Conservation (phyloP, 2,329 filamentous ascomycete species). For the Fusarium bulbicola region DNA sequence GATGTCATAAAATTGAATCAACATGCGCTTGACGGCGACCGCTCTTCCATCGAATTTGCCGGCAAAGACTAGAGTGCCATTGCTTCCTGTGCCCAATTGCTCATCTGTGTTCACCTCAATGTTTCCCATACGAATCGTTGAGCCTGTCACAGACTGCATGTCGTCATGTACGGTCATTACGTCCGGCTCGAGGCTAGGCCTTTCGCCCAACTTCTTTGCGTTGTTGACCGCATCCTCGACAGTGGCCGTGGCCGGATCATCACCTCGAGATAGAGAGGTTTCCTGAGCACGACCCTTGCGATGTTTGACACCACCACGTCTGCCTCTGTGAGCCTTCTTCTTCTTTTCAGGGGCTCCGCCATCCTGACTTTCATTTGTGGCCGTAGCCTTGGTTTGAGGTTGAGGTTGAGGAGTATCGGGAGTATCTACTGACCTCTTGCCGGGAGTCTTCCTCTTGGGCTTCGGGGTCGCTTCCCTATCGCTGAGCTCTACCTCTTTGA, state of each 20-base stretch:
- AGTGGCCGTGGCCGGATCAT: conserved; percentile 54
- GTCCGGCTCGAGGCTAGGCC: conserved; percentile 67
- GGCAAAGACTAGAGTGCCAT: conserved; percentile 95
- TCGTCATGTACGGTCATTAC: conserved; percentile 66
- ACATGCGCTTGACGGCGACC: conserved; percentile 96
- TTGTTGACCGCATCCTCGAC: conserved; percentile 71
- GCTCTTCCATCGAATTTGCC: conserved; percentile 94
- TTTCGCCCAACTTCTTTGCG: conserved; percentile 66
- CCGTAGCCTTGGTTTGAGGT: neutral
- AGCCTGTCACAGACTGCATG: conserved; percentile 67
- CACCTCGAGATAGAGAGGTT: conserved; percentile 59
- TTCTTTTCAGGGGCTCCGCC: conserved; percentile 59
- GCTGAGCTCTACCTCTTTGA: conserved; percentile 14
- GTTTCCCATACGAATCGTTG: conserved; percentile 69
- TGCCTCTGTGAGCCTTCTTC: conserved; percentile 75
- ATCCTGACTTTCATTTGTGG: conserved; percentile 10
- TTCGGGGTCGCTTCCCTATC: conserved; percentile 27
- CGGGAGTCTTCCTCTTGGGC: neutral
- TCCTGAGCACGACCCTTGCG: conserved; percentile 67
- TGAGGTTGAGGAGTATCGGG: neutral
- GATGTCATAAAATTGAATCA: conserved; percentile 95
- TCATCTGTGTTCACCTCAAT: conserved; percentile 71
- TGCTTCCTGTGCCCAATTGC: conserved; percentile 82
- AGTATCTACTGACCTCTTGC: neutral
- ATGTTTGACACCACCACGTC: conserved; percentile 76